Evolutionary conservation across 306 rosid genomes (phyloP).

Genomic region (Quillaja saponaria): DNA sequence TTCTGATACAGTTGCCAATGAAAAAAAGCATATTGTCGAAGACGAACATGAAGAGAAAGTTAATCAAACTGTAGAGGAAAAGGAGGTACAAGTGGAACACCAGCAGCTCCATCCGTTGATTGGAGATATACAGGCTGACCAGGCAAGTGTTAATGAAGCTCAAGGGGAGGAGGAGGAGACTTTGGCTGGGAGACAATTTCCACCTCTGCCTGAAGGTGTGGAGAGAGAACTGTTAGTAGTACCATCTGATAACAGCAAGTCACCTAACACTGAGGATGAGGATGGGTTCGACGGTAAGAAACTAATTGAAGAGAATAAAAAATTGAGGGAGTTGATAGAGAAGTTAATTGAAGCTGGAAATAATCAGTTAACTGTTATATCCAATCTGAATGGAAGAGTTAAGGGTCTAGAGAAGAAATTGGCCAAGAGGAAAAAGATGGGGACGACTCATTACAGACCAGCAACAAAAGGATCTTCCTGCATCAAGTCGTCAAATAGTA

Average conservation of each 20-base stretch:
- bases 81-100: constrained; percentile 7
- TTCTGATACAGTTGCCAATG: not conserved
- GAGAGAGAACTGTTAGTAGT: constrained; percentile 14
- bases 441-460: constrained; percentile 23
- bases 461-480: constrained; percentile 23
- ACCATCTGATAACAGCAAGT: not conserved
- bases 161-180: not conserved
- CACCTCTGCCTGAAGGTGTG: not conserved
- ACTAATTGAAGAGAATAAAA: constrained; percentile 55
- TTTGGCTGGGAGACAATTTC: not conserved
- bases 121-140: not conserved
- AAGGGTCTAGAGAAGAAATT: constrained; percentile 67
- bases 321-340: constrained; percentile 53
- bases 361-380: constrained; percentile 55
- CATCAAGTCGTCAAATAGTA: constrained; percentile 19
- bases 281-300: constrained; percentile 11
- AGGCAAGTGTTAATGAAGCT: not conserved
- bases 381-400: constrained; percentile 58
- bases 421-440: constrained; percentile 46
- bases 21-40: too few relatives aligned
- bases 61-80: not conserved
- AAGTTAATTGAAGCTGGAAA: constrained; percentile 66
- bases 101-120: not conserved
- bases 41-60: too few relatives aligned
- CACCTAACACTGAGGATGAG: not conserved